phyloP scores from a whole-genome alignment of 805 yeast species.

The Wickerhamiella lipophila region DNA sequence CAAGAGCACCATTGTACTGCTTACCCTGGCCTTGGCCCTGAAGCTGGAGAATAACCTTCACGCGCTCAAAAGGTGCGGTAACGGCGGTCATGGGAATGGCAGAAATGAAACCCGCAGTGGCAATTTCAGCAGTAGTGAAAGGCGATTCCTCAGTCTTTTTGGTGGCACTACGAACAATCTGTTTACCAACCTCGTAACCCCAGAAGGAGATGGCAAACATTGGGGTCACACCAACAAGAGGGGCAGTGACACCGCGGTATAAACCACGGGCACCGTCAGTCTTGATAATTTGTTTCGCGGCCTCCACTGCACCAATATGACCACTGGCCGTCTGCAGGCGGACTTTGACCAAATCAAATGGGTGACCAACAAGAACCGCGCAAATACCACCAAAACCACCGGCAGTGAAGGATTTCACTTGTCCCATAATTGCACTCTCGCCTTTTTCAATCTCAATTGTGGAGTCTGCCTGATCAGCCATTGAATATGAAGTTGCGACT shows the following conservation, averaged over 20 bases:
- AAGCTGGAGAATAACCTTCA: slow-evolving; percentile 85
- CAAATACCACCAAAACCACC: slow-evolving; percentile 97
- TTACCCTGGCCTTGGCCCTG: slow-evolving; percentile 36
- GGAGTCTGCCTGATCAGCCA: slow-evolving; percentile 19
- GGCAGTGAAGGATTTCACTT: slow-evolving; percentile 72
- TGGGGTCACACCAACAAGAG: slow-evolving; percentile 92
- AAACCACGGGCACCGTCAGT: slow-evolving; percentile 68
- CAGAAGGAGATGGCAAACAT: slow-evolving; percentile 97
- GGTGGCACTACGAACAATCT: slow-evolving; percentile 42
- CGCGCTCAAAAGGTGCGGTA: slow-evolving; percentile 96
- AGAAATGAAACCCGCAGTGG: slow-evolving; percentile 86
- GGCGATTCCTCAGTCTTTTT: slow-evolving; percentile 28
- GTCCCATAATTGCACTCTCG: slow-evolving; percentile 40
- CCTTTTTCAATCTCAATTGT: slow-evolving; percentile 15
- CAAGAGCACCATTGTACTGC: slow-evolving; percentile 37
- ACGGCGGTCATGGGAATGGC: slow-evolving; percentile 91
- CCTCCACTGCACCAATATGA: slow-evolving; percentile 46
- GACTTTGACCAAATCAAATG: slow-evolving; percentile 87
- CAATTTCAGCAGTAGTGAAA: slow-evolving; percentile 56
- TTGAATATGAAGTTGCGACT: neutral
- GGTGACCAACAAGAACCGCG: slow-evolving; percentile 93
- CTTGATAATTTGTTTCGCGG: slow-evolving; percentile 57
- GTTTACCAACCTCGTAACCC: slow-evolving; percentile 94
- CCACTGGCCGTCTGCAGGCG: slow-evolving; percentile 72
- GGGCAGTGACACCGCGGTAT: slow-evolving; percentile 90